Evolutionary conservation across 2,329 filamentous ascomycete species (phyloP).

Genomic region (Atkinsonella hypoxylon): DNA sequence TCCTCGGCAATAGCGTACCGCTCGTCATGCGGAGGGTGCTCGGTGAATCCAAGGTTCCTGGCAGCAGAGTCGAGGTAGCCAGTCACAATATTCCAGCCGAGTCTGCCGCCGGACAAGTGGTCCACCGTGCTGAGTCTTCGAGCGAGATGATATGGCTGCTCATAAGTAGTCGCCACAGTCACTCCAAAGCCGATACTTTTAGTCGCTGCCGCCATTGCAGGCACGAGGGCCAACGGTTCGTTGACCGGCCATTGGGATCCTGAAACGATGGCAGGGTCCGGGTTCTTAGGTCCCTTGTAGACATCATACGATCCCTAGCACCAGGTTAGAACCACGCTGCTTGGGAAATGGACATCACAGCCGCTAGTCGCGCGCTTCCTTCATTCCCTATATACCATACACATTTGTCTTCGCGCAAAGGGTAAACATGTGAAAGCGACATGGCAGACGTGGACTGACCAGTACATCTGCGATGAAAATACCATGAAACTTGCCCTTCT

Average conservation of each 20-base stretch:
- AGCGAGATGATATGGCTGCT: conserved; percentile 56
- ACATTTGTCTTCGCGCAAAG: too few relatives aligned
- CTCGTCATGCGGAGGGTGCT: conserved; percentile 38
- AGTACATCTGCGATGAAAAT: conserved; percentile 43
- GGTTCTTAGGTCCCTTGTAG: conserved; percentile 42
- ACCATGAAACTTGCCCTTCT: conserved; percentile 21
- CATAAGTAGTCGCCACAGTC: conserved; percentile 56
- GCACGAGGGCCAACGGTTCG: conserved; percentile 47
- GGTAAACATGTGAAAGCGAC: too few relatives aligned
- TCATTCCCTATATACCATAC: too few relatives aligned
- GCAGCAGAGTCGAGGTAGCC: conserved; percentile 57
- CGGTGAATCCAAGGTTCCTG: conserved; percentile 44
- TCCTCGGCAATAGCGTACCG: conserved; percentile 49
- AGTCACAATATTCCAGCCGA: conserved; percentile 45
- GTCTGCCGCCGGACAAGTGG: conserved; percentile 51
- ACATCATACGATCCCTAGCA: conserved; percentile 51
- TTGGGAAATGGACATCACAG: too few relatives aligned
- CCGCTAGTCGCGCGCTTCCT: too few relatives aligned
- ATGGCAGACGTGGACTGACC: conserved; percentile 8
- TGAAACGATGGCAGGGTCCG: conserved; percentile 44
- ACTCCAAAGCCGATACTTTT: conserved; percentile 57
- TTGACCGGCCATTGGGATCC: conserved; percentile 63
- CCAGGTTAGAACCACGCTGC: too few relatives aligned
- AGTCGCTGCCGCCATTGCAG: conserved; percentile 57
- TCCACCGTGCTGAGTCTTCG: conserved; percentile 54